phyloP scores from a whole-genome alignment of 305 asterid genomes.

The Solanum hybrid region DNA sequence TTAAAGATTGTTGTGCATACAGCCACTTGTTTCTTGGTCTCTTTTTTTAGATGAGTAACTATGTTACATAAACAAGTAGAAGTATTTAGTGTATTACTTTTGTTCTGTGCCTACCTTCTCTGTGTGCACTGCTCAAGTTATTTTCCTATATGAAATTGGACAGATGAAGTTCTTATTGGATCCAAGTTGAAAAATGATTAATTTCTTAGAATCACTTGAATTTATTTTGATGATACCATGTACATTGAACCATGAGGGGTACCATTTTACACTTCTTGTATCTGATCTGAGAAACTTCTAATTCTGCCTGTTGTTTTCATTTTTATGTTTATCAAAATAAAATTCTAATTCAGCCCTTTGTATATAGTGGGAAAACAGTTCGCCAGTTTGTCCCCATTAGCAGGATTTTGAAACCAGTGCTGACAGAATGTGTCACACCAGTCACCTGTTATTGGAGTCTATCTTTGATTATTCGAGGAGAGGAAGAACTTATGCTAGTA shows the following conservation, averaged over 20 bases:
- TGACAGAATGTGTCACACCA: constrained; percentile 91
- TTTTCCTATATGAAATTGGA: not conserved
- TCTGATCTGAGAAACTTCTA: not conserved
- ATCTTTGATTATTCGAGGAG: constrained; percentile 55
- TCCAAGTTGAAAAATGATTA: not conserved
- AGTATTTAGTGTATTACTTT: not conserved
- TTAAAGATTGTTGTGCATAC: not conserved
- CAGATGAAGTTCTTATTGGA: not conserved
- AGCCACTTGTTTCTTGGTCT: not conserved
- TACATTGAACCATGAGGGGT: not conserved
- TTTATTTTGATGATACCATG: not conserved
- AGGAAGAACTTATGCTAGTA: constrained; percentile 65
- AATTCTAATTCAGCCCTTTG: constrained; percentile 7
- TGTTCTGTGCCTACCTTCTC: not conserved
- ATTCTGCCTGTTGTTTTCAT: not conserved
- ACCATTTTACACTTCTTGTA: not conserved
- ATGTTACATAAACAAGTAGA: not conserved
- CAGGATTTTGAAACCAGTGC: constrained; percentile 72
- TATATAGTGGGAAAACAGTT: constrained; percentile 54
- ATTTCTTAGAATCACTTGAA: not conserved
- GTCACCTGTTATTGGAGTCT: constrained; percentile 95
- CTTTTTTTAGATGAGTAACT: not conserved
- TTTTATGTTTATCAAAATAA: not conserved
- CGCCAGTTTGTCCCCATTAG: constrained; percentile 55
- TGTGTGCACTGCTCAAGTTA: not conserved